Evolutionary conservation across 371 early-diverging fungal species (phyloP), one percentile per base, ranked within the genome.

Genomic region (Paraphysoderma sedebokerense): DNA sequence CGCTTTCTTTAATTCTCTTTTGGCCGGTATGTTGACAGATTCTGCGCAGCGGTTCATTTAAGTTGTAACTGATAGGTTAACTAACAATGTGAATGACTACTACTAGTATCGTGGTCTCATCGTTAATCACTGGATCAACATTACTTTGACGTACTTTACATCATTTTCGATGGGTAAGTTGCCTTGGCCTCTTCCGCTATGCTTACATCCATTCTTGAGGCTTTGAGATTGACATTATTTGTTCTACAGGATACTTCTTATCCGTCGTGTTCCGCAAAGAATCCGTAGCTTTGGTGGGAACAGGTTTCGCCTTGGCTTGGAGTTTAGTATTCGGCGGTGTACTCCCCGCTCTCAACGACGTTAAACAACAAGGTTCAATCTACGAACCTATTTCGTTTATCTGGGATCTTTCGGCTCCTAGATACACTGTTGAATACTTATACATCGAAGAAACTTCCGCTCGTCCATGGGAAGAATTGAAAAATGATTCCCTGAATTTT

Each of bases 241-340:
- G n/a, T n/a, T n/a, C n/a, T n/a, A n/a, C n/a, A n/a, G n/a, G n/a
- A 2, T 70, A 72, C 46, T 47, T 69, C 32, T 46, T 72, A 5
- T 66, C 63, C 19, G 54, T 55, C 0, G 17, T 70, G 27, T 51
- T 71, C 8, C 50, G 53, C 5, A 51, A 57, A 24, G 41, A 56
- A 20, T 41, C 60, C 2, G 61, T 63, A 0, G 53, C 56, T 6
- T 44, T 71, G 5, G 62, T 63, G n/a, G 64, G 67, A 8, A 64
- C 65, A 22, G 71, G 57, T 3, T 59, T 65, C 32, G 60, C 68
- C 3, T 46, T 70, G n/a, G 53, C 56, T 5, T 72, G 70, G 70
- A 58, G 59, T 3, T 52, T 72, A 44, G 70, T 53, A 5, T 34
- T 60, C 2, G 53, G 57, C 23, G 72, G 72, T 11, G 62, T 63